Percentiles rank a stretch among this genome's conserved stretches.
Evolutionary conservation across 306 rosid species (phyloP).

Genomic region (Erythrophleum fordii): DNA sequence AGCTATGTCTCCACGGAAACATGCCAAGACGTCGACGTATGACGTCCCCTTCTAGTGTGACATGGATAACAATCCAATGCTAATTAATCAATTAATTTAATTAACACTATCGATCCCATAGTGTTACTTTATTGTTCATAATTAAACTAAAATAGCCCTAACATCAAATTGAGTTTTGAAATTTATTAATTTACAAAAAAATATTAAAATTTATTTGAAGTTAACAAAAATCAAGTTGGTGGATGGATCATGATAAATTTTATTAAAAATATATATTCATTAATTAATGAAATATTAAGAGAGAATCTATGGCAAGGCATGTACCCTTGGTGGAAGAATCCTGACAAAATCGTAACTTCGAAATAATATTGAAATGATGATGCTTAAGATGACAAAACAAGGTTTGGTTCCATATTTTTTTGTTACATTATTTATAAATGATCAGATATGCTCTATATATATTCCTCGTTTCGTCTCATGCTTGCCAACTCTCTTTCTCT

Average conservation of each 20-base stretch:
- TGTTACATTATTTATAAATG: constrained; percentile 1
- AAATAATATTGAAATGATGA: constrained; percentile 36
- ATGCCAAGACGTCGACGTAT: neutral
- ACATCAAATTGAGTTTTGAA: neutral
- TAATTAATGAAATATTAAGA: neutral
- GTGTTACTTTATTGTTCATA: neutral
- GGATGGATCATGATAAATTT: neutral
- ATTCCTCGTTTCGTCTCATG: neutral
- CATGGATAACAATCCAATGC: neutral
- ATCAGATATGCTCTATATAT: neutral
- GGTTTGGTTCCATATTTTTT: constrained; percentile 19
- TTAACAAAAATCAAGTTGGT: neutral
- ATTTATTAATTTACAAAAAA: neutral
- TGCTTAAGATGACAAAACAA: constrained; percentile 16
- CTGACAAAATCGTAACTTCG: constrained; percentile 25
- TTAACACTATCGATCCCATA: too few relatives aligned
- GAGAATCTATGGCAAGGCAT: neutral
- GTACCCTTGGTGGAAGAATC: neutral
- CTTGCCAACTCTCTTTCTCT: neutral
- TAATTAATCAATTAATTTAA: too few relatives aligned
- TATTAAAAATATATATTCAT: too few relatives aligned
- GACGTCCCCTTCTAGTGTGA: too few relatives aligned
- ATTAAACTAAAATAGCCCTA: neutral
- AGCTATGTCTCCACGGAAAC: neutral
- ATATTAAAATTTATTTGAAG: neutral